phyloP scores from a whole-genome alignment of 345 rosid species.

The Citrus unshiu region DNA sequence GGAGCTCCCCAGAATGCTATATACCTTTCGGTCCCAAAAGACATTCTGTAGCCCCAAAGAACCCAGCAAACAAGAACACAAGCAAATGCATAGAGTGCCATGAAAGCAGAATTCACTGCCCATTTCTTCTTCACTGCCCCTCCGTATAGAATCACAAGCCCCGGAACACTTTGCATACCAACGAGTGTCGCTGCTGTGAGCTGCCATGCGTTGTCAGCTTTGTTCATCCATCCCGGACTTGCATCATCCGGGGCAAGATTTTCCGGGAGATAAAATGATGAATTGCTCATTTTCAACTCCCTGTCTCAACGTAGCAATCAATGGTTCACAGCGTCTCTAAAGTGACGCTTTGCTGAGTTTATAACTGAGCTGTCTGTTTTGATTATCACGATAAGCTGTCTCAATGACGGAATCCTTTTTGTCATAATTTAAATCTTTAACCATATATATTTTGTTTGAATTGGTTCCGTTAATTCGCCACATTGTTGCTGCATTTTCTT shows the following conservation, averaged over 20 bases:
- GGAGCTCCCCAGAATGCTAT: conserved; percentile 30
- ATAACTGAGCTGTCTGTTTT: background rate
- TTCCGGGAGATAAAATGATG: conserved; percentile 10
- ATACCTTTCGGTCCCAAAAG: conserved; percentile 14
- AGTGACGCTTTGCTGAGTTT: background rate
- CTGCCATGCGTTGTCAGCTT: conserved; percentile 43
- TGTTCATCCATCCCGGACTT: conserved; percentile 34
- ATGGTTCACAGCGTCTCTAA: background rate
- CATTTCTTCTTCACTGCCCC: conserved; percentile 45
- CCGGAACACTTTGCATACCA: conserved; percentile 36
- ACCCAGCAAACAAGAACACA: conserved; percentile 42
- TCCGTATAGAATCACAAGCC: conserved; percentile 34
- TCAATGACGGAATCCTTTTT: background rate
- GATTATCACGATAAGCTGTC: conserved; percentile 28
- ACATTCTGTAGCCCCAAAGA: conserved; percentile 34
- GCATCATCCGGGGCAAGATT: conserved; percentile 10
- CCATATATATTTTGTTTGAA: background rate
- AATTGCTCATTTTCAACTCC: background rate
- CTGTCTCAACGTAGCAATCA: background rate
- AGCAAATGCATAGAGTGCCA: conserved; percentile 37
- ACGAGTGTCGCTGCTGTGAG: conserved; percentile 36
- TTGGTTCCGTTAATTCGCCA: background rate
- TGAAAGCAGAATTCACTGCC: conserved; percentile 43
- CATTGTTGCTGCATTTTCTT: background rate
- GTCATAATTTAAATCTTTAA: background rate